Conservation (phyloP, 106 monocot genomes). For the Dactylorhiza incarnata region DNA sequence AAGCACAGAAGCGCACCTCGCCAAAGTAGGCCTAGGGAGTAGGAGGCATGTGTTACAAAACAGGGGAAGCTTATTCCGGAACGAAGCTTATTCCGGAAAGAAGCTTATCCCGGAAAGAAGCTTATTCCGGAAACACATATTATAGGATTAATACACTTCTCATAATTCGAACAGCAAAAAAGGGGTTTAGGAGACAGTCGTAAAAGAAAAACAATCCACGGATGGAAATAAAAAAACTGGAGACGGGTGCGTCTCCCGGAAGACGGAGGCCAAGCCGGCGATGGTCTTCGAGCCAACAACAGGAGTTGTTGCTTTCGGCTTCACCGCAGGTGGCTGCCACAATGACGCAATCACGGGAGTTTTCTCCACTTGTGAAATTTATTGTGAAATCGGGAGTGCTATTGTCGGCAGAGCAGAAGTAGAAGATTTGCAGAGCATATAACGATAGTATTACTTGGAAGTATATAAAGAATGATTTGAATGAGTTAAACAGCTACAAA, state of each 20-base stretch:
- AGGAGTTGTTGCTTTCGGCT: not conserved
- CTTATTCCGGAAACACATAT: no score
- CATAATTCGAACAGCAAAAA: slow-evolving; percentile 1
- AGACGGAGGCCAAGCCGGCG: slow-evolving; percentile 30
- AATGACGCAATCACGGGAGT: not conserved
- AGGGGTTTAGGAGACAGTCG: not conserved
- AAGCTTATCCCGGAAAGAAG: no score
- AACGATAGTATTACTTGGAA: no score
- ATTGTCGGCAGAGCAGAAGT: slow-evolving; percentile 13
- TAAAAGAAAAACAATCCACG: not conserved
- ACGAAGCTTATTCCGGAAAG: no score
- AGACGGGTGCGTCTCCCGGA: not conserved
- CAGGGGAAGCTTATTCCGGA: no score
- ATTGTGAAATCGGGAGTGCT: slow-evolving; percentile 5
- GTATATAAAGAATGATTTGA: no score
- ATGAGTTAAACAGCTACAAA: no score
- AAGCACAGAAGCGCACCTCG: no score
- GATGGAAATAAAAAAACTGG: slow-evolving; percentile 1
- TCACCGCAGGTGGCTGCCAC: slow-evolving; percentile 30
- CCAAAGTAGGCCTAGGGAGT: no score
- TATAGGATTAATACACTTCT: not conserved
- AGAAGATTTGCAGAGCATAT: no score
- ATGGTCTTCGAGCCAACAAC: slow-evolving; percentile 18
- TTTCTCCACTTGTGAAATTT: slow-evolving; percentile 8
- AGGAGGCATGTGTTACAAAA: no score